Percentiles rank a stretch among this genome's conserved stretches.
These are phyloP conservation scores for Quercus alba DNA, from an alignment of 306 rosid genomes.

Conservation along the genomic window DNA sequence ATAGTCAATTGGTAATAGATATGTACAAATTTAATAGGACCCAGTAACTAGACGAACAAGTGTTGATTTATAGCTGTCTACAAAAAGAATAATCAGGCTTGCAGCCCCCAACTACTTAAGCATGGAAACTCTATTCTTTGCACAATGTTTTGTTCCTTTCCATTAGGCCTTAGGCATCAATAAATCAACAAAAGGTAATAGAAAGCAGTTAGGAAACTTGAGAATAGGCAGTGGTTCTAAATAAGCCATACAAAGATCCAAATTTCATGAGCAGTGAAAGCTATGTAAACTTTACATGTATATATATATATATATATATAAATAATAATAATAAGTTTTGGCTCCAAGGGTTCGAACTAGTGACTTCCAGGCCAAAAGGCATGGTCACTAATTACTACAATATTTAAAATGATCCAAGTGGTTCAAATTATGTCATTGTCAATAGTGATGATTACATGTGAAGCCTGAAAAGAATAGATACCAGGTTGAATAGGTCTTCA, in stretches of 20 bases:
- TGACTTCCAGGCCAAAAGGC: no score
- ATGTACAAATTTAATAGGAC: background rate
- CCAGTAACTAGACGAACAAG: background rate
- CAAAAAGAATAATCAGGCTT: background rate
- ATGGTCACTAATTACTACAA: background rate
- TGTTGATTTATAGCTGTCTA: no score
- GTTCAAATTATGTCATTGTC: background rate
- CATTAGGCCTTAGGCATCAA: no score
- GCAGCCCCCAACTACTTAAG: background rate
- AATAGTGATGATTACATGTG: background rate
- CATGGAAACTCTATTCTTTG: background rate
- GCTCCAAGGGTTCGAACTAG: no score
- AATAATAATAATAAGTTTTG: no score
- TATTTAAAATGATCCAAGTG: background rate
- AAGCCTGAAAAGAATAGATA: conserved; percentile 27
- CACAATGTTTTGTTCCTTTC: background rate
- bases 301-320: no score
- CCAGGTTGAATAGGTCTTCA: conserved; percentile 91
- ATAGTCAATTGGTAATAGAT: background rate
- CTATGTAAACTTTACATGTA: no score
- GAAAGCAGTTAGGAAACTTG: background rate
- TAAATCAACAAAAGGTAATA: no score
- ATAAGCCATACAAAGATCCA: background rate
- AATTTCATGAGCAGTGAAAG: background rate
- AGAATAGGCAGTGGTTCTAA: background rate